Conservation (phyloP, 2,329 filamentous ascomycete genomes). For the Cercospora zeae-maydis region DNA sequence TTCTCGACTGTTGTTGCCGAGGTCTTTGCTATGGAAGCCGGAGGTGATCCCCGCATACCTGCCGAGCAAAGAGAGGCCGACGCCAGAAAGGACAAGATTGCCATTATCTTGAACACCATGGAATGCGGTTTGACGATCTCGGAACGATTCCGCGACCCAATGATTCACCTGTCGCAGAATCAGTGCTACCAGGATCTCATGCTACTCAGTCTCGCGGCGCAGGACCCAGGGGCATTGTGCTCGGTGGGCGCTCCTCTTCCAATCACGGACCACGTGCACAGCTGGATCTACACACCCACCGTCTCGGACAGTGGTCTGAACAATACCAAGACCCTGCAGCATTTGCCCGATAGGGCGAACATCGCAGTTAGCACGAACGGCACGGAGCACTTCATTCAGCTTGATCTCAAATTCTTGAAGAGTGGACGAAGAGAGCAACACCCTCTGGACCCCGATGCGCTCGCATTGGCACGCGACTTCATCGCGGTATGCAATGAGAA, state of each 20-base stretch:
- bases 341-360: constrained; percentile 22
- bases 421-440: constrained; percentile 19
- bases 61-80: constrained; percentile 40
- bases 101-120: constrained; percentile 42
- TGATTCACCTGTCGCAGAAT: constrained; percentile 33
- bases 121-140: constrained; percentile 40
- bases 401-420: constrained; percentile 42
- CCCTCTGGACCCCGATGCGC: constrained; percentile 24
- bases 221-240: constrained; percentile 43
- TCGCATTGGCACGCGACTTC: constrained; percentile 35
- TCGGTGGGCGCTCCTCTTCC: constrained; percentile 34
- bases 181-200: constrained; percentile 44
- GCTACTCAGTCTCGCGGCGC: constrained; percentile 40
- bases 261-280: constrained; percentile 20
- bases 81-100: constrained; percentile 44
- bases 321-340: constrained; percentile 34
- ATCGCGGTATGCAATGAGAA: constrained; percentile 34
- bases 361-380: constrained; percentile 32
- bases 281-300: constrained; percentile 34
- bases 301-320: constrained; percentile 36
- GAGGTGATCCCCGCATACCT: constrained; percentile 43
- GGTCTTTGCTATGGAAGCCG: constrained; percentile 41
- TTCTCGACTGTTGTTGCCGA: constrained; percentile 39
- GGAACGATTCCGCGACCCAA: constrained; percentile 27
- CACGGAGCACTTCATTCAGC: constrained; percentile 39